Evolutionary conservation across 2,329 filamentous ascomycete species (phyloP), one percentile per base, ranked within the genome.

Genomic region (Didymellaceae sp.): DNA sequence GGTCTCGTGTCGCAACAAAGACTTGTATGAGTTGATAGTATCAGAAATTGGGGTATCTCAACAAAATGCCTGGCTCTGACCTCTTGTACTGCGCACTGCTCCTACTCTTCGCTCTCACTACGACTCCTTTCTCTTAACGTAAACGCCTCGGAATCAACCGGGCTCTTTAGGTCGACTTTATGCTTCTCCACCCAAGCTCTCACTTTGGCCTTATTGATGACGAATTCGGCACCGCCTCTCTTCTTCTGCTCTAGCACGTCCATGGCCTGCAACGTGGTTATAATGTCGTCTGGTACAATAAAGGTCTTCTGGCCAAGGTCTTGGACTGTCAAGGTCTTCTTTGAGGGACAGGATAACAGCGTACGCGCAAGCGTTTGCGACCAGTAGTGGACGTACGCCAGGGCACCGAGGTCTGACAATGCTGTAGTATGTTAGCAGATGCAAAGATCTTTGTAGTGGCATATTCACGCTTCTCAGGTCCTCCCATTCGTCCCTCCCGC

Each of bases 311-410:
- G 78, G 44, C 89, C 90, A 64, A 93, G 87, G 49, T 89, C 83
- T 38, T 85, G 81, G 9, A 96, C 78, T 9, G 87, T 87, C 44
- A 91, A 74, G 30, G 71, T 76, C 61, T 78, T 79, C 59, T 77
- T 80, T 10, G 73, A 66, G 5, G 70, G 73, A 35, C 72, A 72
- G 7, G 69, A 55, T n/a, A 82, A 68, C 20, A 86, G 72, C 47
- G 75, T 89, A n/a, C 90, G 81, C 5, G 87, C 87, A 55, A 97
- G 86, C 61, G 94, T 90, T 33, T 88, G 86, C 1, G 87, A 86
- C 93, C 93, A 97, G 74, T 89, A 97, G 5, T 89, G 82, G 61
- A 82, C 81, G 74, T 97, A 97, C 3, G 91, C 91, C 65, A 85
- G 88, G 61, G 85, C 84, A 1, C 93, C 93, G 38, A 96, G 81